phyloP scores from a whole-genome alignment of 176 grass and related monocot species.

The Puccinellia tenuiflora region DNA sequence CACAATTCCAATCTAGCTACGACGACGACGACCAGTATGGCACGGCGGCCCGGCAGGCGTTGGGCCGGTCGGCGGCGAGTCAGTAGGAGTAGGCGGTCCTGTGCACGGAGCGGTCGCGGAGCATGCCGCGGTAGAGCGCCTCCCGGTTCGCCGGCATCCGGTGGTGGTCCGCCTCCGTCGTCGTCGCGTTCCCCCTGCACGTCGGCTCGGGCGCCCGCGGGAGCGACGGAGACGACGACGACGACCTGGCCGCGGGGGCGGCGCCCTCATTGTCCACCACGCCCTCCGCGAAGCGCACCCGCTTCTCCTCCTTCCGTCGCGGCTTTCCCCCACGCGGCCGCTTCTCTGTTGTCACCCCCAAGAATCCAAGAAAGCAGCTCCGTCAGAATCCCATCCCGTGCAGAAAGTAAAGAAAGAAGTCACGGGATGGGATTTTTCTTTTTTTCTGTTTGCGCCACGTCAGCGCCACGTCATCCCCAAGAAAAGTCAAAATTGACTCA shows the following conservation, averaged over 20 bases:
- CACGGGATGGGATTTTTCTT: too few relatives aligned
- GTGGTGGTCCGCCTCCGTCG: neutral
- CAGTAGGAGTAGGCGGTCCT: slow-evolving; percentile 54
- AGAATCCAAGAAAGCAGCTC: neutral
- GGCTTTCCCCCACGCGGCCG: neutral
- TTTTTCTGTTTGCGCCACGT: too few relatives aligned
- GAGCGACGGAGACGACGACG: neutral
- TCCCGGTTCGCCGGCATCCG: slow-evolving; percentile 78
- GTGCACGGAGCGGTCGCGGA: slow-evolving; percentile 60
- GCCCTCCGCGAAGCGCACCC: slow-evolving; percentile 66
- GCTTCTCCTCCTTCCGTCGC: slow-evolving; percentile 40
- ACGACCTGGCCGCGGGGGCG: neutral
- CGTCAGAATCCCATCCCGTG: neutral
- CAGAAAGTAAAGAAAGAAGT: neutral
- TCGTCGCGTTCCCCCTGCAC: slow-evolving; percentile 13
- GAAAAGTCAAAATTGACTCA: too few relatives aligned
- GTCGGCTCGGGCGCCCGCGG: neutral
- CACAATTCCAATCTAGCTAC: neutral
- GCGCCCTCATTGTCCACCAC: slow-evolving; percentile 59
- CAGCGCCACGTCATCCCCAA: too few relatives aligned
- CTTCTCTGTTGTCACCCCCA: slow-evolving; percentile 23
- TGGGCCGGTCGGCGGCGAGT: neutral
- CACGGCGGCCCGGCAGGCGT: too few relatives aligned
- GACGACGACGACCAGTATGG: too few relatives aligned
- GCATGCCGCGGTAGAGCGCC: slow-evolving; percentile 87